Evolutionary conservation across 768 basidiomycete genomes (phyloP).

Genomic region (Cyclocybe cylindracea): DNA sequence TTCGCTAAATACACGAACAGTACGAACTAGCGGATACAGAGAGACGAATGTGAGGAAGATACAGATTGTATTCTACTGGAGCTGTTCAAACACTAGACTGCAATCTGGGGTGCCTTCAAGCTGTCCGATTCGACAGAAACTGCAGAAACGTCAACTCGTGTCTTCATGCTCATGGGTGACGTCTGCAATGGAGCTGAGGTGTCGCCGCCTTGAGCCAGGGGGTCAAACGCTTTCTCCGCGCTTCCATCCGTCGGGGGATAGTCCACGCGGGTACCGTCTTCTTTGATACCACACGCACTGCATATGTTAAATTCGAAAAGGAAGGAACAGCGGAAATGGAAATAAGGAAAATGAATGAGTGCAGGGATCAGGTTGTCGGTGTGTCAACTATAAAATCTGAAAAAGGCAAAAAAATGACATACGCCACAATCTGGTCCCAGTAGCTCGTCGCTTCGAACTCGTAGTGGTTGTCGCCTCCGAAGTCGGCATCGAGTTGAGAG

Average conservation of each 20-base stretch:
- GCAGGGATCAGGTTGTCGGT: slow-evolving; percentile 6
- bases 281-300: slow-evolving; percentile 56
- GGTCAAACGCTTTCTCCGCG: not conserved
- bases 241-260: slow-evolving; percentile 12
- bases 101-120: not conserved
- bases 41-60: too few species aligned
- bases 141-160: slow-evolving; percentile 5
- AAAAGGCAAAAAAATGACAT: slow-evolving; percentile 22
- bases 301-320: not conserved
- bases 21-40: too few species aligned
- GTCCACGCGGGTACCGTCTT: slow-evolving; percentile 52
- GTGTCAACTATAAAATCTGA: not conserved
- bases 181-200: too few species aligned
- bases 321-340: not conserved
- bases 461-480: slow-evolving; percentile 75
- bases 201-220: too few species aligned
- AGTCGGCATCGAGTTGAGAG: slow-evolving; percentile 79
- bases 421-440: slow-evolving; percentile 80
- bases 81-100: slow-evolving; percentile 5
- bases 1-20: too few species aligned
- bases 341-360: not conserved
- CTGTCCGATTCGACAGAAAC: slow-evolving; percentile 13
- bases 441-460: slow-evolving; percentile 75
- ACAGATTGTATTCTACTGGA: too few species aligned
- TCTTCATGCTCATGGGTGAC: slow-evolving; percentile 2